Evolutionary conservation across 805 yeast genomes (phyloP).

Genomic region (Komagataella ulmi): DNA sequence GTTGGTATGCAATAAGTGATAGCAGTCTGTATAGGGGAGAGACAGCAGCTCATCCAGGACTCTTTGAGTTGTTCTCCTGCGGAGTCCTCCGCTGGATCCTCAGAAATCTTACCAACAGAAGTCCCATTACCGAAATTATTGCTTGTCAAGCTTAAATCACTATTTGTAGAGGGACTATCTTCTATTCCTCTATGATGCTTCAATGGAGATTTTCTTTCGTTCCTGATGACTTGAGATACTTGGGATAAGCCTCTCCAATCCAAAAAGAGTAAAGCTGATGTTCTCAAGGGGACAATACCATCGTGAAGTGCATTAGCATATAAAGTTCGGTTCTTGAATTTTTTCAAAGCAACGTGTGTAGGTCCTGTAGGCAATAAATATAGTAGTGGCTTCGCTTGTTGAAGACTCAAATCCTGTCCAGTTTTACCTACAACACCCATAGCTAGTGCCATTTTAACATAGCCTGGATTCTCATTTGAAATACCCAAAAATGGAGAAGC

Average conservation of each 20-base stretch:
- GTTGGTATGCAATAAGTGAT: constrained; percentile 27
- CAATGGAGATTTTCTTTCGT: constrained; percentile 4
- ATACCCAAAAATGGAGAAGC: constrained; percentile 90
- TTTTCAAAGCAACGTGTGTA: constrained; percentile 46
- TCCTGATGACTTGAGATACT: constrained; percentile 23
- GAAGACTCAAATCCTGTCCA: constrained; percentile 78
- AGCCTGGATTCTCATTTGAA: constrained; percentile 75
- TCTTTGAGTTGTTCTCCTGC: not conserved
- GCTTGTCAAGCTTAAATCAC: not conserved
- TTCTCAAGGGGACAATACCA: constrained; percentile 90
- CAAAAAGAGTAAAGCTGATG: constrained; percentile 71
- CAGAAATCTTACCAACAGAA: constrained; percentile 18
- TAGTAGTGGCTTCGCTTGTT: constrained; percentile 47
- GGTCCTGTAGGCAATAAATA: constrained; percentile 68
- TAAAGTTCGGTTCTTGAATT: constrained; percentile 58
- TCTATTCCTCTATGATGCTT: not conserved
- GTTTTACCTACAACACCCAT: constrained; percentile 87
- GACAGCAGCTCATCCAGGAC: constrained; percentile 10
- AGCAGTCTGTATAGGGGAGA: constrained; percentile 31
- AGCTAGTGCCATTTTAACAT: constrained; percentile 71
- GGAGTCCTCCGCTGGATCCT: constrained; percentile 7
- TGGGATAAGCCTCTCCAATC: constrained; percentile 69
- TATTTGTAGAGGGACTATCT: constrained; percentile 1
- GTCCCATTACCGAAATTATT: not conserved
- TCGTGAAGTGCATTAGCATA: constrained; percentile 89